A percentile compares a stretch with the other conserved stretches of the same genome.
phyloP scores from a whole-genome alignment of 257 asterid species.

The Ballota nigra region DNA sequence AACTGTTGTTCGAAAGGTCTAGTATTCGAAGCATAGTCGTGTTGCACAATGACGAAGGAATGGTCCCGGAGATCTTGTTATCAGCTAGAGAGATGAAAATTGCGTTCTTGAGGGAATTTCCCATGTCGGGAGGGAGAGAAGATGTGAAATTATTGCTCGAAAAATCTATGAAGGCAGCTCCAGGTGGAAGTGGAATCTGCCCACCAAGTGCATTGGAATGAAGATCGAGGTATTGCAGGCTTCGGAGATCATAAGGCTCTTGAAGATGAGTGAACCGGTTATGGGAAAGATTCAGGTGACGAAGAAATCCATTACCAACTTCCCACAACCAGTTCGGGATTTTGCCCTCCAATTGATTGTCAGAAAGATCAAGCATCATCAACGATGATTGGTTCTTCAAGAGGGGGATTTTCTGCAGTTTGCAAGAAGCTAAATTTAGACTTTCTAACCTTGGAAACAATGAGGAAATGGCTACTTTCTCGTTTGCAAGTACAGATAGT shows the following conservation, averaged over 20 bases:
- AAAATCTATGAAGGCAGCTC: constrained; percentile 33
- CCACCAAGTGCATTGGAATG: constrained; percentile 47
- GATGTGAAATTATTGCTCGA: constrained; percentile 46
- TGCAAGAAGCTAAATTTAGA: constrained; percentile 49
- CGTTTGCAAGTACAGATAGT: constrained; percentile 22
- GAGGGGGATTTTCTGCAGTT: constrained; percentile 39
- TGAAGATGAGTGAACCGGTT: constrained; percentile 43
- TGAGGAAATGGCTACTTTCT: constrained; percentile 12
- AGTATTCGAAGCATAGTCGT: constrained; percentile 39
- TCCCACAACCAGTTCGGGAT: constrained; percentile 63
- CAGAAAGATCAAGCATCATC: constrained; percentile 48
- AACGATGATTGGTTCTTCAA: constrained; percentile 41
- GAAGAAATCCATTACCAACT: constrained; percentile 28
- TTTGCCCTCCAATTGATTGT: constrained; percentile 45
- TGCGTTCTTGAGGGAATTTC: neutral
- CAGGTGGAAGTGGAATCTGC: constrained; percentile 32
- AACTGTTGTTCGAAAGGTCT: constrained; percentile 51
- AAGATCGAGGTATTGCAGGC: constrained; percentile 35
- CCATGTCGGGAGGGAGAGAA: constrained; percentile 36
- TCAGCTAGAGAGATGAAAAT: constrained; percentile 46
- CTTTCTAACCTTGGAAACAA: constrained; percentile 36
- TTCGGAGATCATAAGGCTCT: constrained; percentile 42
- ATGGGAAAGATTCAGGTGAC: constrained; percentile 44
- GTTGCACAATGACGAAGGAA: constrained; percentile 59
- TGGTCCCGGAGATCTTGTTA: constrained; percentile 37